Conservation (phyloP, 1,284 basidiomycete species). For the Athelia sp. region DNA sequence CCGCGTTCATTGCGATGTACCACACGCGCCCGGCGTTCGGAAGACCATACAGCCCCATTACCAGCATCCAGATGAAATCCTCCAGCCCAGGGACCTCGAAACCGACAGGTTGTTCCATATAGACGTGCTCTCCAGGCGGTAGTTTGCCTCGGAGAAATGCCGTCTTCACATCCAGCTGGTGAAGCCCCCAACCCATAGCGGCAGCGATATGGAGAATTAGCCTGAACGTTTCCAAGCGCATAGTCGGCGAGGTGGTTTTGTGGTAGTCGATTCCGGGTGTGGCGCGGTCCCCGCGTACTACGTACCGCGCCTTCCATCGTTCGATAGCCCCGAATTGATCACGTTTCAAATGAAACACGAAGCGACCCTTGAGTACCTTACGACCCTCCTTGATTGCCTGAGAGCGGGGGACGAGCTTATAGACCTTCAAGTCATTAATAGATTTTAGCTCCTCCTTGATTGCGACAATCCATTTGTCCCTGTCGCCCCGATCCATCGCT, state of each 20-base stretch:
- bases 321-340: conserved; percentile 22
- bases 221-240: conserved; percentile 28
- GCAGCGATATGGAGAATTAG: conserved; percentile 32
- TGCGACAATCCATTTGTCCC: conserved; percentile 16
- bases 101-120: conserved; percentile 32
- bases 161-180: conserved; percentile 41
- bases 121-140: conserved; percentile 28
- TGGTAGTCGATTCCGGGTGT: conserved; percentile 33
- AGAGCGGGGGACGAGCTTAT: conserved; percentile 19
- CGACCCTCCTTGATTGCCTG: conserved; percentile 1
- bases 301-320: conserved; percentile 29
- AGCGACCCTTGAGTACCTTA: conserved; percentile 20
- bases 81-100: conserved; percentile 23
- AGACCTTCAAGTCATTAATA: conserved; percentile 21
- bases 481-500: conserved; percentile 15
- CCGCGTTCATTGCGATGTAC: conserved; percentile 29
- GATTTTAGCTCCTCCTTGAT: conserved; percentile 18
- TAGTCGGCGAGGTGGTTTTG: conserved; percentile 37
- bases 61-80: conserved; percentile 25
- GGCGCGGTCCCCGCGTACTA: conserved; percentile 36
- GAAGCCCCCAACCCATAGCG: conserved; percentile 26
- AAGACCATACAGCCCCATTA: conserved; percentile 35
- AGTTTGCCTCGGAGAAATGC: conserved; percentile 40
- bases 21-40: conserved; percentile 31
- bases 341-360: conserved; percentile 25